A percentile compares a stretch with the other conserved stretches of the same genome.
These are phyloP conservation scores for Spinellus fusiger DNA, from an alignment of 192 early-diverging fungal genomes.

Conservation along the genomic window DNA sequence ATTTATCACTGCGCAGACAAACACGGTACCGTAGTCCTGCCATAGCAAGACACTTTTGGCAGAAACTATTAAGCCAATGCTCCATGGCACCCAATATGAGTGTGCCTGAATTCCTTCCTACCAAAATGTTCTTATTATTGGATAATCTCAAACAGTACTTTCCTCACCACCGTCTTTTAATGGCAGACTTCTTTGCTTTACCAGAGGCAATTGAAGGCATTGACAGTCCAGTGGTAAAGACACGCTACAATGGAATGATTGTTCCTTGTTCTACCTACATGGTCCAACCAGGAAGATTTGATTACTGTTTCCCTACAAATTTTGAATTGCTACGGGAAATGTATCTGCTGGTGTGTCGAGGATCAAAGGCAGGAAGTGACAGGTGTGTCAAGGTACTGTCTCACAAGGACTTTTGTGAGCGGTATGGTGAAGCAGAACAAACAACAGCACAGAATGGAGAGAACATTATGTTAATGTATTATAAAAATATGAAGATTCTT, in stretches of 20 bases:
- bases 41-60: slow-evolving; percentile 25
- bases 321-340: slow-evolving; percentile 79
- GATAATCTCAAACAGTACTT: slow-evolving; percentile 73
- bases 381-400: slow-evolving; percentile 53
- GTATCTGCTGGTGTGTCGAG: slow-evolving; percentile 61
- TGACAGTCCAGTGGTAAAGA: slow-evolving; percentile 91
- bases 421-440: slow-evolving; percentile 66
- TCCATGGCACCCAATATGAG: slow-evolving; percentile 83
- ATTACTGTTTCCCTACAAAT: slow-evolving; percentile 97
- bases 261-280: slow-evolving; percentile 92
- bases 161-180: slow-evolving; percentile 79
- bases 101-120: slow-evolving; percentile 83
- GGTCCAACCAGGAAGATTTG: slow-evolving; percentile 96
- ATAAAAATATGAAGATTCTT: slow-evolving; percentile 78
- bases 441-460: slow-evolving; percentile 80
- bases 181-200: slow-evolving; percentile 85
- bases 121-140: slow-evolving; percentile 68
- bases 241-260: slow-evolving; percentile 80
- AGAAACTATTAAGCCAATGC: slow-evolving; percentile 37
- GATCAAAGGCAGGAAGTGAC: slow-evolving; percentile 26
- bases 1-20: slow-evolving; percentile 52
- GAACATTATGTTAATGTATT: slow-evolving; percentile 89
- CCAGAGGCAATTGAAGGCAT: slow-evolving; percentile 78
- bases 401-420: slow-evolving; percentile 72
- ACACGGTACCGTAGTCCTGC: slow-evolving; percentile 59